Conservation (phyloP, 768 basidiomycete genomes). For the Dendrothele bispora region DNA sequence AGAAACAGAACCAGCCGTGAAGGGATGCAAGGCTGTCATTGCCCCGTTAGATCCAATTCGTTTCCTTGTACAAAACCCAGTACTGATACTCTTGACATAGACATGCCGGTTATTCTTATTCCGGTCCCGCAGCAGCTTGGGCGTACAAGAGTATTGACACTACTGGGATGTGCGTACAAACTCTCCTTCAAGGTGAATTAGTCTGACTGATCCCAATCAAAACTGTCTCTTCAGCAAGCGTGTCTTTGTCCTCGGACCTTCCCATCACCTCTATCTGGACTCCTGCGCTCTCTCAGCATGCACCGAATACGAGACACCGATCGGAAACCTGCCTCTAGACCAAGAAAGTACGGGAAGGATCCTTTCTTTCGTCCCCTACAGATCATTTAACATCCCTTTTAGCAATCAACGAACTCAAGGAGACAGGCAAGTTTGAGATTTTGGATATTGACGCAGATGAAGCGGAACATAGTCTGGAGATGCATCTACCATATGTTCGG, state of each 20-base stretch:
- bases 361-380: too few relatives aligned
- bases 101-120: constrained; percentile 95
- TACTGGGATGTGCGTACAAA: constrained; percentile 64
- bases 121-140: constrained; percentile 93
- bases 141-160: constrained; percentile 90
- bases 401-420: constrained; percentile 69
- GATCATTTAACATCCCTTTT: constrained; percentile 13
- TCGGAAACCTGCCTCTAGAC: constrained; percentile 83
- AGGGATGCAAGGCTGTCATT: constrained; percentile 81
- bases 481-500: constrained; percentile 92
- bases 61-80: constrained; percentile 3
- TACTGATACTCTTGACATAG: constrained; percentile 37
- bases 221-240: constrained; percentile 59
- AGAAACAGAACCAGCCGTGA: constrained; percentile 43
- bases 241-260: constrained; percentile 94
- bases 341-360: constrained; percentile 75
- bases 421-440: constrained; percentile 66
- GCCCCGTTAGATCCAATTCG: constrained; percentile 72
- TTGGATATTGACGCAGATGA: constrained; percentile 76
- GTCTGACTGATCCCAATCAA: constrained; percentile 4
- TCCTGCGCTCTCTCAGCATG: constrained; percentile 88
- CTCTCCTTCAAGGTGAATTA: constrained; percentile 3
- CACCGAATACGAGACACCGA: constrained; percentile 76
- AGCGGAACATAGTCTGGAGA: constrained; percentile 96
- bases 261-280: constrained; percentile 86